Evolutionary conservation across 331 rosid species (phyloP), one percentile per base, ranked within the genome.

Genomic region (Malus hybrid): DNA sequence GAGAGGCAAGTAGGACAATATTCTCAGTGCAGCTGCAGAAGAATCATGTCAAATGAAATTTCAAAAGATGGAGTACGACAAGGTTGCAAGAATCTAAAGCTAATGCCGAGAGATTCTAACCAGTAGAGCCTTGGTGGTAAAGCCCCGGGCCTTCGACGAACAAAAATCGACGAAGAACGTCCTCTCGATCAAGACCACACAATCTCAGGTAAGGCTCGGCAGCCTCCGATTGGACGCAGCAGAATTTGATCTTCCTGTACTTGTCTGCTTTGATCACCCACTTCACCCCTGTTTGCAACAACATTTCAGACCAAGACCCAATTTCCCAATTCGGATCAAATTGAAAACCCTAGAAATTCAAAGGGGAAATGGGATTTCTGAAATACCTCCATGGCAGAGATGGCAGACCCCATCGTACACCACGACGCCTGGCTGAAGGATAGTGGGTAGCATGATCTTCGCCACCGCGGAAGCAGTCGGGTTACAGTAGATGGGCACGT

Each of bases 391-490:
- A 82, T 93, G 98, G 79, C 95, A 93, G 78, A 90, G 88, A 79
- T 81, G 97, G 66, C 95, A 93, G 77, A 87, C 87, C 56, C 95
- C 93, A 78, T 93, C 95, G 79, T 86, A 93, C 54, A 93, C 76
- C 28, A 93, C 90, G 15, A 93, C 95, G 33, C 95, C 80, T 2
- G 98, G 93, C 83, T 86, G 89, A 79, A 93, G 96, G 57, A 90
- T 73, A 60, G 77, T 64, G 52, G 93, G 88, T 20, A 57, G 50
- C 59, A 5, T 24, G 50, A 82, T 57, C 54, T 71, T 81, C 12
- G 27, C 78, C 12, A 6, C 69, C 44, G 85, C 76, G 44, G 85
- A 0, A 11, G 69, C 33, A 15, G 20, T 27, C 5, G 85, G 42
- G 63, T 18, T 24, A 31, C 31, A 68, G 16, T 63, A 60, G 33